phyloP scores from a whole-genome alignment of 2,329 filamentous ascomycete species.

The Clarireedia sp. region DNA sequence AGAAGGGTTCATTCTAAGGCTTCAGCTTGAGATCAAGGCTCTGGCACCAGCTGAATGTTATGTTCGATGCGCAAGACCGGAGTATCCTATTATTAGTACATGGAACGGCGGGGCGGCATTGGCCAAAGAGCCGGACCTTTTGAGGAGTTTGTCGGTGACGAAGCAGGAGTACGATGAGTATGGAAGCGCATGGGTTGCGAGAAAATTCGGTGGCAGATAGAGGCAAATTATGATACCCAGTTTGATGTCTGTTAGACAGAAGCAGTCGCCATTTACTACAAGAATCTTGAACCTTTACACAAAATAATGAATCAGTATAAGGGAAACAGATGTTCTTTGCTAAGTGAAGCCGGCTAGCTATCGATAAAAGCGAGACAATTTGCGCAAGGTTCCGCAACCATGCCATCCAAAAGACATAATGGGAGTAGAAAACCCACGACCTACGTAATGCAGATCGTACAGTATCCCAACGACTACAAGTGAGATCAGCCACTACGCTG shows the following conservation, averaged over 20 bases:
- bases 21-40: conserved; percentile 67
- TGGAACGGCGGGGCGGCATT: conserved; percentile 82
- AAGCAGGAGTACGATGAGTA: conserved; percentile 86
- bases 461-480: too few relatives aligned
- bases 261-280: background rate
- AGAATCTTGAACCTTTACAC: background rate
- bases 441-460: too few relatives aligned
- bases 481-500: too few relatives aligned
- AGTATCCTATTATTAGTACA: conserved; percentile 69
- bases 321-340: too few relatives aligned
- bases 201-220: conserved; percentile 52
- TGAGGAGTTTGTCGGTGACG: conserved; percentile 67
- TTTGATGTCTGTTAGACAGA: background rate
- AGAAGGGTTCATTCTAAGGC: conserved; percentile 69
- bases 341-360: too few relatives aligned
- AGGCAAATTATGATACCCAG: background rate
- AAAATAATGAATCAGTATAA: background rate
- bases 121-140: conserved; percentile 55
- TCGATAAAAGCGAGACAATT: too few relatives aligned
- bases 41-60: conserved; percentile 69
- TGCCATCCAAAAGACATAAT: too few relatives aligned
- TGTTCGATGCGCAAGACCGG: conserved; percentile 62
- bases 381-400: too few relatives aligned
- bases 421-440: too few relatives aligned
- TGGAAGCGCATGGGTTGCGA: conserved; percentile 66